Percentiles rank a stretch among this genome's conserved stretches.
Evolutionary conservation across 2,329 filamentous ascomycete species (phyloP).

Genomic region (Cercospora sesami): DNA sequence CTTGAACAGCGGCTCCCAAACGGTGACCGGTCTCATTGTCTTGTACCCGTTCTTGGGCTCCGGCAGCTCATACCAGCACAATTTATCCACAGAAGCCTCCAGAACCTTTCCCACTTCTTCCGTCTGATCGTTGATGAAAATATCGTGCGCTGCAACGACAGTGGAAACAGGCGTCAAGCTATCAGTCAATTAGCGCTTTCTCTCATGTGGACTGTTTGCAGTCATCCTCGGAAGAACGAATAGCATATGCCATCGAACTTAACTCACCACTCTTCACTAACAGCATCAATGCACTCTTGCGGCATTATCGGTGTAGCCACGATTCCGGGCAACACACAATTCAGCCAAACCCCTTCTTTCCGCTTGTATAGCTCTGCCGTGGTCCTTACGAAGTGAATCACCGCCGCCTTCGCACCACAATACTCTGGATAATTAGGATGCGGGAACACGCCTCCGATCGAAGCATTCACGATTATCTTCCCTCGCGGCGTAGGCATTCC

Average conservation of each 20-base stretch:
- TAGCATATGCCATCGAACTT: not conserved
- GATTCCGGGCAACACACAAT: constrained; percentile 51
- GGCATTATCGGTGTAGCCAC: constrained; percentile 51
- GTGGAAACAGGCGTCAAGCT: constrained; percentile 45
- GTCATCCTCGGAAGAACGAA: not conserved
- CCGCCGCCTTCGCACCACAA: constrained; percentile 53
- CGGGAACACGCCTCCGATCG: constrained; percentile 48
- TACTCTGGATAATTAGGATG: constrained; percentile 52
- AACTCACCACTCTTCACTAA: not conserved
- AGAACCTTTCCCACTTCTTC: constrained; percentile 45
- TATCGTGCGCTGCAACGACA: constrained; percentile 49
- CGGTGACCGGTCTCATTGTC: constrained; percentile 47
- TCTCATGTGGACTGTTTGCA: not conserved
- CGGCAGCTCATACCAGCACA: constrained; percentile 42
- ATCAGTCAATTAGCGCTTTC: not conserved
- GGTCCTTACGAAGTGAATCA: constrained; percentile 46
- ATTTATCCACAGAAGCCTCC: constrained; percentile 49
- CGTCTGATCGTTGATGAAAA: constrained; percentile 49
- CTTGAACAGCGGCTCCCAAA: constrained; percentile 53
- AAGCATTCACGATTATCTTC: constrained; percentile 25
- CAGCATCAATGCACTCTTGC: constrained; percentile 43
- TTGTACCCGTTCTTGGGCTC: constrained; percentile 45
- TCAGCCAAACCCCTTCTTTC: constrained; percentile 39
- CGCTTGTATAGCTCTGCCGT: constrained; percentile 43
- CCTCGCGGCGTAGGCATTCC: not conserved